phyloP scores from a whole-genome alignment of 345 rosid genomes.

The Lepidium didymum region DNA sequence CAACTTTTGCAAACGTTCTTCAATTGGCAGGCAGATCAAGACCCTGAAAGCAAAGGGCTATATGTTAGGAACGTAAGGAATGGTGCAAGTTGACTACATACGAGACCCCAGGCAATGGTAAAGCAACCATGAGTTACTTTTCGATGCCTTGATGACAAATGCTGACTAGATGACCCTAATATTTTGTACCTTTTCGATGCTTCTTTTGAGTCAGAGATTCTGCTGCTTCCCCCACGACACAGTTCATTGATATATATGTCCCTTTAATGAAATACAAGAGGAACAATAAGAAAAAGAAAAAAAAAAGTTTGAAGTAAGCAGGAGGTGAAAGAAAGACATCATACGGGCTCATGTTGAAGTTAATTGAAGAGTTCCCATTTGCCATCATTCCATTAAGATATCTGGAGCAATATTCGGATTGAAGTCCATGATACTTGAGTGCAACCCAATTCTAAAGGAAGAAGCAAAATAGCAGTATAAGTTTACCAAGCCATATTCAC shows the following conservation, averaged over 20 bases:
- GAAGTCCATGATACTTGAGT: constrained; percentile 68
- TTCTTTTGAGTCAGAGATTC: constrained; percentile 30
- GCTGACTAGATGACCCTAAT: background rate
- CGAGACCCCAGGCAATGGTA: constrained; percentile 4
- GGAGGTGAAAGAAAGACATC: constrained; percentile 14
- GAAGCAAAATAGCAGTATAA: constrained; percentile 8
- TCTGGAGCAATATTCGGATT: constrained; percentile 51
- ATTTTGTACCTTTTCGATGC: constrained; percentile 48
- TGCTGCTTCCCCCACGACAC: constrained; percentile 50
- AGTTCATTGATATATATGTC: constrained; percentile 53
- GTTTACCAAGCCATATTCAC: constrained; percentile 1
- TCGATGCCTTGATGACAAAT: background rate
- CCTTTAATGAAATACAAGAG: constrained; percentile 37
- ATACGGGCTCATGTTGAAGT: constrained; percentile 69
- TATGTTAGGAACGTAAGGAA: background rate
- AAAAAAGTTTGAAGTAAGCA: background rate
- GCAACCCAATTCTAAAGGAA: constrained; percentile 58
- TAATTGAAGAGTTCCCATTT: constrained; percentile 42
- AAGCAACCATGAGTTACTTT: background rate
- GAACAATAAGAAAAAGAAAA: background rate
- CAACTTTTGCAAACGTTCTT: constrained; percentile 63
- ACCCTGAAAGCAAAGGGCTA: constrained; percentile 43
- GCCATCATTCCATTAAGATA: constrained; percentile 57
- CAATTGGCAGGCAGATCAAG: constrained; percentile 52
- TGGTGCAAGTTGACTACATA: background rate